phyloP scores from a whole-genome alignment of 768 basidiomycete species.

The Russula emetica region DNA sequence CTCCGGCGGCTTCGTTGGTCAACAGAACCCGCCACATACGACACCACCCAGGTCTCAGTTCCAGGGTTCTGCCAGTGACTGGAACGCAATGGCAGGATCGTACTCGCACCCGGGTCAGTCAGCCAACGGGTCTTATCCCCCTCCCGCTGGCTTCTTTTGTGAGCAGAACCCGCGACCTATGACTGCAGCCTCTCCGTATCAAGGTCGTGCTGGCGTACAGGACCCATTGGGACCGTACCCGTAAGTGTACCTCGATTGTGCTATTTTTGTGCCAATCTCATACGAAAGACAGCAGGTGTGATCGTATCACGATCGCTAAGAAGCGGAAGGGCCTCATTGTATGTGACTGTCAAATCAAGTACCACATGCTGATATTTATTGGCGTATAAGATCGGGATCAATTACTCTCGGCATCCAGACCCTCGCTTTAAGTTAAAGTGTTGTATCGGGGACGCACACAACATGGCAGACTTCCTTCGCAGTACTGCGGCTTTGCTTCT shows the following conservation, averaged over 20 bases:
- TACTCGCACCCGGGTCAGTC: background rate
- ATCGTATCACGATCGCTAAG: background rate
- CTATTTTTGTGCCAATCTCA: background rate
- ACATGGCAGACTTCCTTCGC: background rate
- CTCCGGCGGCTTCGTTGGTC: background rate
- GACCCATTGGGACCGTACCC: background rate
- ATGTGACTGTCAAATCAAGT: background rate
- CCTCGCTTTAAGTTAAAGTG: background rate
- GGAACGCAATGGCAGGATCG: background rate
- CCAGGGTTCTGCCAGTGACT: background rate
- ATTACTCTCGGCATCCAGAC: background rate
- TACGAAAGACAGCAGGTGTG: background rate
- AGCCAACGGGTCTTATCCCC: background rate
- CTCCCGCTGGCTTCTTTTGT: too few relatives aligned
- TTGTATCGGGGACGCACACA: background rate
- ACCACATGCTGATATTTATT: background rate
- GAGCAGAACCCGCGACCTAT: background rate
- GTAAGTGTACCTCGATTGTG: background rate
- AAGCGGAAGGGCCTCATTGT: background rate
- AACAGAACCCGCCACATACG: background rate
- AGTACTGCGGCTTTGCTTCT: background rate
- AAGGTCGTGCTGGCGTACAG: background rate
- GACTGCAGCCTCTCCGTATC: background rate
- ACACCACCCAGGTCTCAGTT: background rate
- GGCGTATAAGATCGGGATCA: constrained; percentile 6